Conservation (phyloP, 345 rosid genomes). For the Crucihimalaya himalaica region DNA sequence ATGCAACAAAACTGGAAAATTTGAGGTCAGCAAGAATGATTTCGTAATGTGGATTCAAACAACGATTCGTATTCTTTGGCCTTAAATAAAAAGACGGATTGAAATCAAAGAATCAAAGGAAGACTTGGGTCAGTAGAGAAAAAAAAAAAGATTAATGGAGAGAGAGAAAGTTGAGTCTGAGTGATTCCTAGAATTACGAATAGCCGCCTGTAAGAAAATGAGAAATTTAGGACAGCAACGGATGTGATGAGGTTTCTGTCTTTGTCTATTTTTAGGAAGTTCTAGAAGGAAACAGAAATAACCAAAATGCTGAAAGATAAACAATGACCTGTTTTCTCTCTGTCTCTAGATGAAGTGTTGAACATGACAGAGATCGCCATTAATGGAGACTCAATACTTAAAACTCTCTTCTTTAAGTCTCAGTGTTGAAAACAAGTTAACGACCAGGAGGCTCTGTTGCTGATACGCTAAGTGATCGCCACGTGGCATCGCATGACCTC, state of each 20-base stretch:
- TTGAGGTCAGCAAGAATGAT: not conserved
- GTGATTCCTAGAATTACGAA: conserved; percentile 42
- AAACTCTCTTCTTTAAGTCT: not conserved
- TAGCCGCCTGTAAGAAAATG: conserved; percentile 23
- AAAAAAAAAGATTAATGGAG: not conserved
- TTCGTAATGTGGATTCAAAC: not conserved
- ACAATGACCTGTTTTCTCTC: conserved; percentile 18
- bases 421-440: not conserved
- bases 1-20: not conserved
- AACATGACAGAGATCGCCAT: conserved; percentile 11
- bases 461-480: conserved; percentile 2
- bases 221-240: conserved; percentile 26
- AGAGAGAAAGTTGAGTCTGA: conserved; percentile 35
- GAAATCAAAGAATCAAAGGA: conserved; percentile 20
- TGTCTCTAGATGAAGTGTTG: not conserved
- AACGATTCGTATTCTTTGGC: not conserved
- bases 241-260: conserved; percentile 9
- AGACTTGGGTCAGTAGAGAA: conserved; percentile 14
- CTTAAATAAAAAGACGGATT: not conserved
- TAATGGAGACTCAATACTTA: not conserved
- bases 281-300: conserved; percentile 29
- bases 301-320: not conserved
- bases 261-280: conserved; percentile 27
- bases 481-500: not conserved
- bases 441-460: not conserved